These are phyloP conservation scores for Elsinoe ampelina DNA, from an alignment of 2,329 filamentous ascomycete species.

Conservation along the genomic window DNA sequence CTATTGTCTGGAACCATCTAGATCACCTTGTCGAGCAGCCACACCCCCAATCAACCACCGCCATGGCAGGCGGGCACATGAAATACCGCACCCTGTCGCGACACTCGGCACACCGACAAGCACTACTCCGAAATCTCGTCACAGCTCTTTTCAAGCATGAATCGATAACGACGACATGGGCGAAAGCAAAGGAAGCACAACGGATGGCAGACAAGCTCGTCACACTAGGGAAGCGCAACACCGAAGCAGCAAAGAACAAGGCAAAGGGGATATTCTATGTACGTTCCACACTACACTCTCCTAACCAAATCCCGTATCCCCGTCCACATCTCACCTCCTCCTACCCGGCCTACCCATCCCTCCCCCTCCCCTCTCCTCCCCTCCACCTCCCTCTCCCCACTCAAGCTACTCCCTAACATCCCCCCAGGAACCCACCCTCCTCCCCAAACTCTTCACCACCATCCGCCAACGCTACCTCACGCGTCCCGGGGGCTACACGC, in stretches of 20 bases:
- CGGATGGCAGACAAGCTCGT: slow-evolving; percentile 88
- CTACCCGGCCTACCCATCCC: not conserved
- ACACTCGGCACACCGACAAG: slow-evolving; percentile 76
- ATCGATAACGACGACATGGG: slow-evolving; percentile 87
- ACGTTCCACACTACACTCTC: slow-evolving; percentile 35
- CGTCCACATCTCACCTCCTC: not conserved
- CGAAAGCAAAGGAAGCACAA: slow-evolving; percentile 96
- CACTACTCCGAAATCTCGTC: slow-evolving; percentile 88
- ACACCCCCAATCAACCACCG: slow-evolving; percentile 15
- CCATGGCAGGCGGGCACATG: slow-evolving; percentile 75
- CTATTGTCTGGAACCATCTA: not conserved
- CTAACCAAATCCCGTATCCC: too few relatives aligned
- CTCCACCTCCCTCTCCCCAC: not conserved
- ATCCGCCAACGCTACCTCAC: slow-evolving; percentile 68
- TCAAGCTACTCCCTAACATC: not conserved
- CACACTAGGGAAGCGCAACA: slow-evolving; percentile 87
- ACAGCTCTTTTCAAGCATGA: slow-evolving; percentile 91
- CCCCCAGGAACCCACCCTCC: slow-evolving; percentile 53
- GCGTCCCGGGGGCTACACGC: slow-evolving; percentile 87
- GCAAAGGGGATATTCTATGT: slow-evolving; percentile 75
- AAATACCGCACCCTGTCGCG: slow-evolving; percentile 87
- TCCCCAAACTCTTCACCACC: slow-evolving; percentile 82
- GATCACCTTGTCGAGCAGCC: not conserved
- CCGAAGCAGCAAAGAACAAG: slow-evolving; percentile 63
- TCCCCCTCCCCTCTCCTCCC: not conserved